These are phyloP conservation scores for Dactylonectria macrodidyma DNA, from an alignment of 2,329 filamentous ascomycete species.

Conservation along the genomic window DNA sequence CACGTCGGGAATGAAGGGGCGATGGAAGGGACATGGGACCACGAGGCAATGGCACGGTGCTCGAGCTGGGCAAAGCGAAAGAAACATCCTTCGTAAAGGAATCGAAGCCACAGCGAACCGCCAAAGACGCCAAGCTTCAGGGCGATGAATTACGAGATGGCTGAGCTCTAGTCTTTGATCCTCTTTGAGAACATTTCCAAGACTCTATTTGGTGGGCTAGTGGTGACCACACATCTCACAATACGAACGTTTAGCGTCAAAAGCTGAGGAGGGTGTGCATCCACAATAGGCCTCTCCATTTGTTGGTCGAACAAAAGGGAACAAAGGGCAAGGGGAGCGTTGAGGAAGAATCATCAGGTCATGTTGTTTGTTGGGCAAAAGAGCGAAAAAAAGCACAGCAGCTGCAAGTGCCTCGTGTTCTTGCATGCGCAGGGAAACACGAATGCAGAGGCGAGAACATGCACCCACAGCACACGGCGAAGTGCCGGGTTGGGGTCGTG, in stretches of 20 bases:
- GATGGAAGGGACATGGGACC: constrained; percentile 1
- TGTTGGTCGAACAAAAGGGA: constrained; percentile 6
- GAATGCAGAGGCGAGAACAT: constrained; percentile 1
- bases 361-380: constrained; percentile 7
- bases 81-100: no score
- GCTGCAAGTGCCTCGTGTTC: constrained; percentile 24
- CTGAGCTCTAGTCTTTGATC: no score
- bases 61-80: neutral
- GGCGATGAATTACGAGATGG: neutral
- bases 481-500: constrained; percentile 18
- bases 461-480: constrained; percentile 1
- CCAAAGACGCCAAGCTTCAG: neutral
- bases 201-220: no score
- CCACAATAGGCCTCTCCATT: neutral
- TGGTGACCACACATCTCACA: neutral
- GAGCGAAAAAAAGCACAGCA: neutral
- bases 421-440: constrained; percentile 3
- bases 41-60: neutral
- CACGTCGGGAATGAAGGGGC: constrained; percentile 14
- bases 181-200: no score
- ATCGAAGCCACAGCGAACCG: neutral
- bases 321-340: constrained; percentile 1
- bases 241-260: neutral
- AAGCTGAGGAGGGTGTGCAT: neutral
- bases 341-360: constrained; percentile 11